Percentiles rank a stretch among this genome's conserved stretches.
Conservation (phyloP, 768 basidiomycete species). For the Lentinula guzmanii region DNA sequence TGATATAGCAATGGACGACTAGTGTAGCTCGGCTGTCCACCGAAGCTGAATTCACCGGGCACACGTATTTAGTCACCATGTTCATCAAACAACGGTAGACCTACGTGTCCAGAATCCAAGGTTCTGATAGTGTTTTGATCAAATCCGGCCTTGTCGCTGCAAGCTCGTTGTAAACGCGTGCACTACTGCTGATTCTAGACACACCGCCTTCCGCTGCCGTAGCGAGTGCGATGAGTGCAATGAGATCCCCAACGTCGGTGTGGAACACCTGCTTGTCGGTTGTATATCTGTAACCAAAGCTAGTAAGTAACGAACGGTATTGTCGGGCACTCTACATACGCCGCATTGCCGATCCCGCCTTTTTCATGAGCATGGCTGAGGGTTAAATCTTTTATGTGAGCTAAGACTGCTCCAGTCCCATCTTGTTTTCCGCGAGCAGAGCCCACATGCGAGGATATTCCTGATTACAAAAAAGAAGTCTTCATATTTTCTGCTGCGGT, state of each 20-base stretch:
- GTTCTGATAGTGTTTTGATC: conserved; percentile 31
- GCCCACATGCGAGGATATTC: conserved; percentile 41
- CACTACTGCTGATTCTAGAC: conserved; percentile 37
- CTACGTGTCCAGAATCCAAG: conserved; percentile 39
- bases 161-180: conserved; percentile 39
- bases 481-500: conserved; percentile 8
- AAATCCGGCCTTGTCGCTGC: conserved; percentile 40
- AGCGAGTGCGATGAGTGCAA: conserved; percentile 36
- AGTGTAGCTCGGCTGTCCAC: conserved; percentile 27
- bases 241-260: conserved; percentile 40
- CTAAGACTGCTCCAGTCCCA: conserved; percentile 34
- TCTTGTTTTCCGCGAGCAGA: conserved; percentile 38
- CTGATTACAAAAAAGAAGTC: conserved; percentile 14
- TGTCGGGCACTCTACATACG: conserved; percentile 6
- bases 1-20: conserved; percentile 34
- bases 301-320: not conserved
- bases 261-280: conserved; percentile 48
- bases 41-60: conserved; percentile 23
- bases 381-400: conserved; percentile 43
- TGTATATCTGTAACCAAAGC: conserved; percentile 21
- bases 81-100: not conserved
- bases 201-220: conserved; percentile 37
- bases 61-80: not conserved
- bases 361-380: conserved; percentile 34
- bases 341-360: conserved; percentile 35